Base-by-base conservation (phyloP, 75 land plant species). In the Cryptomeria japonica region DNA sequence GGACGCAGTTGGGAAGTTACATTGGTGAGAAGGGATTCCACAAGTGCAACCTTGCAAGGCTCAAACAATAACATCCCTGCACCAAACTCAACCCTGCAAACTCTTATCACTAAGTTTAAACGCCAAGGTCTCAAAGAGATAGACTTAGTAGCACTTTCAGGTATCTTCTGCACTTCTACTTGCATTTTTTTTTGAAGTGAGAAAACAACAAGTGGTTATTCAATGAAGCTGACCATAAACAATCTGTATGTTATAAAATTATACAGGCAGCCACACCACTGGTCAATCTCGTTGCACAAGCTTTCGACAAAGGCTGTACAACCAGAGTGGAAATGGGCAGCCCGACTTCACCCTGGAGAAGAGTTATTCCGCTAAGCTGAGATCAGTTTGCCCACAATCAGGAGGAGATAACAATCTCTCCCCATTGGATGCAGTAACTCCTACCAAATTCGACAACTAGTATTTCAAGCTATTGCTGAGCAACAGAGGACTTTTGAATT, bases 101-200 rank as follows among this genome's bases (percentile, higher is more conserved):
- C 91, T 90, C 92, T 97, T 86, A 82, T 97, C 64, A 89, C 98
- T 86, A 84, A 82, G 37, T 97, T 97, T 91, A 89, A 88, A 10
- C 89, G 61, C 32, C 86, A 93, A 86, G 97, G 97, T 13, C 95
- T 97, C 25, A 70, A 93, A 55, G 72, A 89, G 41, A 88, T 87
- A 38, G 99, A 97, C 88, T 87, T 97, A 37, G 97, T 96, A 16
- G 90, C 94, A 2, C 94, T 96, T 51, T 96, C 96, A 73, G 98
- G 98, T 95, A 41, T 9, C 8, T 39, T 38, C 3, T 19, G 41
- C 55, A 51, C 55, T 51, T 51, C 1, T 51, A 12, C 15, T 2
- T 12, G 38, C 0, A 13, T 14, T 51, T 3, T 51, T 13, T 0
- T 51, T 51, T 51, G 51, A 9, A 49, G 12, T 0, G 13, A 51